Conservation (phyloP, 306 rosid genomes). For the Dryas drummondii region DNA sequence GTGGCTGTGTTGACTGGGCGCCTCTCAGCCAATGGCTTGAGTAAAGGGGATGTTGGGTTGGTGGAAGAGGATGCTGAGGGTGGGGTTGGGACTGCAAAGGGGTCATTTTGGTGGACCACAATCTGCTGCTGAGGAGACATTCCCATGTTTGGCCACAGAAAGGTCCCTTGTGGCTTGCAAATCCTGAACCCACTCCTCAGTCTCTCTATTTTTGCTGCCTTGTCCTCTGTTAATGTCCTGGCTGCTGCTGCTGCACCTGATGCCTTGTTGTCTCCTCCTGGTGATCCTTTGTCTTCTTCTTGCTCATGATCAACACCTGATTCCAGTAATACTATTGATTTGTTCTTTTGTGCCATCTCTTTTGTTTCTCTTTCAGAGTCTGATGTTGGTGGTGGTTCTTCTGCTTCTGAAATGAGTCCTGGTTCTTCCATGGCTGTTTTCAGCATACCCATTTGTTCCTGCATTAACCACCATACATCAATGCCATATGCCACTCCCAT, state of each 20-base stretch:
- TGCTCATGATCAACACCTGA: conserved; percentile 22
- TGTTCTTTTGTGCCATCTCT: conserved; percentile 23
- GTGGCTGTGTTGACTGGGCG: conserved; percentile 53
- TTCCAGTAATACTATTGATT: neutral
- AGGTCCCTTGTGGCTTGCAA: conserved; percentile 69
- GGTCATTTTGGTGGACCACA: conserved; percentile 36
- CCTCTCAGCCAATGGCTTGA: conserved; percentile 72
- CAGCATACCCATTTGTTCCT: conserved; percentile 55
- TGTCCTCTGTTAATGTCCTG: conserved; percentile 30
- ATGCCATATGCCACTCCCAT: neutral
- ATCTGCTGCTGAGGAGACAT: conserved; percentile 39
- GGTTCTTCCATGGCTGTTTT: conserved; percentile 40
- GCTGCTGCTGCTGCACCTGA: conserved; percentile 15
- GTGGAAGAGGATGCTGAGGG: conserved; percentile 63
- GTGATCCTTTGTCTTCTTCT: neutral
- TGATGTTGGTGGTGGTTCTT: conserved; percentile 23
- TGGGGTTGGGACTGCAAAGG: conserved; percentile 54
- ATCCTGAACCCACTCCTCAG: conserved; percentile 82
- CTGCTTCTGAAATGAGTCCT: conserved; percentile 40
- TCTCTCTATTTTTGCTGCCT: conserved; percentile 62
- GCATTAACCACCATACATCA: conserved; percentile 33
- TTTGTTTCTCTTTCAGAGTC: conserved; percentile 36
- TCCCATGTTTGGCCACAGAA: conserved; percentile 63
- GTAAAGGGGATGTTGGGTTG: conserved; percentile 27
- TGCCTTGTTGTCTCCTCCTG: conserved; percentile 32